Evolutionary conservation across 768 basidiomycete genomes (phyloP).

Genomic region (Xerocomellus intermedius): DNA sequence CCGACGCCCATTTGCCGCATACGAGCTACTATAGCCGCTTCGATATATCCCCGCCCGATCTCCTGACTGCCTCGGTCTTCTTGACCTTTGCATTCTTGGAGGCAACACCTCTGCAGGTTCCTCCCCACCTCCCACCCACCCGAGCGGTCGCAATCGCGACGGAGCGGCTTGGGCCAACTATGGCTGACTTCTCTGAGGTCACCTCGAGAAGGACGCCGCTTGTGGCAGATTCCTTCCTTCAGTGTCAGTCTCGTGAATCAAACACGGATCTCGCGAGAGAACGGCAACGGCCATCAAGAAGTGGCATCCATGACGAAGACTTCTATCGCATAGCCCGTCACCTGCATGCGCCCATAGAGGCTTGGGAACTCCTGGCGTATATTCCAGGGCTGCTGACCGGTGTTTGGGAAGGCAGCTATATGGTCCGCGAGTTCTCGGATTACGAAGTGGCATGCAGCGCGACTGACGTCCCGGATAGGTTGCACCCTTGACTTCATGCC

Average conservation of each 20-base stretch:
- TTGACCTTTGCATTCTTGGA: conserved; percentile 54
- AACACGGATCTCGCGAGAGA: conserved; percentile 30
- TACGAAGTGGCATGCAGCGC: conserved; percentile 6
- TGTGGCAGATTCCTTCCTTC: conserved; percentile 43
- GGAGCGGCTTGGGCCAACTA: conserved; percentile 50
- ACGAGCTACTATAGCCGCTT: conserved; percentile 23
- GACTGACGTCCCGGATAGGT: conserved; percentile 26
- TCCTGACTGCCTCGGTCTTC: conserved; percentile 47
- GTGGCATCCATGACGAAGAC: conserved; percentile 36
- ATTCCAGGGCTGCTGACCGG: conserved; percentile 50
- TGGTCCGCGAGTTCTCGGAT: conserved; percentile 41
- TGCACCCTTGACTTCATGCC: conserved; percentile 24
- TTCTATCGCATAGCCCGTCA: conserved; percentile 35
- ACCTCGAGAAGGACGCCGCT: conserved; percentile 45
- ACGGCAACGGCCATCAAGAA: conserved; percentile 34
- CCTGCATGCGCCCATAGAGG: conserved; percentile 14
- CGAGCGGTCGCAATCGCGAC: conserved; percentile 44
- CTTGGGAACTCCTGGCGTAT: conserved; percentile 32
- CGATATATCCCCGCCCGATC: conserved; percentile 34
- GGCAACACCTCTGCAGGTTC: conserved; percentile 40
- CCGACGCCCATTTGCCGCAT: conserved; percentile 7
- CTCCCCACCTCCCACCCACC: conserved; percentile 51
- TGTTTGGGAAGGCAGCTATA: conserved; percentile 59
- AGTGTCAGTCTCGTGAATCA: conserved; percentile 29
- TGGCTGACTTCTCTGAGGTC: conserved; percentile 49